A percentile compares a stretch with the other conserved stretches of the same genome.
phyloP scores from a whole-genome alignment of 352 stramenopile species.

The Elongisporangium undulatum region DNA sequence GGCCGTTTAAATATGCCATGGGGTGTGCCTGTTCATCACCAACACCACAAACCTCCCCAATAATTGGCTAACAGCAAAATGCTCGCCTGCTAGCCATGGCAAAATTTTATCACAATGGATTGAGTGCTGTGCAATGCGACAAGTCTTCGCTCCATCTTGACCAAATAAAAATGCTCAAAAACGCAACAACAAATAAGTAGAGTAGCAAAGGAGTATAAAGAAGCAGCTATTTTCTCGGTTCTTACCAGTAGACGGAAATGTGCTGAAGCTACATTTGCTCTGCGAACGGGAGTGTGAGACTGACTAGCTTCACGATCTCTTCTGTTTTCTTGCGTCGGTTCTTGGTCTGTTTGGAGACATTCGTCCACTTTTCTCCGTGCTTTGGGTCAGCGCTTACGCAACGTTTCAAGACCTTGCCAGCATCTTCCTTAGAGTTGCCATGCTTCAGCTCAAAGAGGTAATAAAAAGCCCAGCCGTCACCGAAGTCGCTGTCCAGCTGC shows the following conservation, averaged over 20 bases:
- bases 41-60: neutral
- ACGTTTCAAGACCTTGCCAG: constrained; percentile 81
- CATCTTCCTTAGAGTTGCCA: constrained; percentile 64
- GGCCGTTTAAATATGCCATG: neutral
- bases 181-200: constrained; percentile 18
- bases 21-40: neutral
- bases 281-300: constrained; percentile 66
- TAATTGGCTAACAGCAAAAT: neutral
- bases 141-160: neutral
- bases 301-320: constrained; percentile 79
- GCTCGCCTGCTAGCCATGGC: too few species aligned
- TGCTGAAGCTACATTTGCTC: constrained; percentile 25
- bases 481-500: constrained; percentile 93
- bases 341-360: constrained; percentile 89
- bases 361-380: constrained; percentile 94
- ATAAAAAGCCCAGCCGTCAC: constrained; percentile 97
- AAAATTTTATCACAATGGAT: too few species aligned
- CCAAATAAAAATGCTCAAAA: constrained; percentile 11
- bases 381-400: constrained; percentile 92
- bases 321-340: constrained; percentile 81
- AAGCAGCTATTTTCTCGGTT: constrained; percentile 6
- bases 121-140: neutral
- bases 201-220: constrained; percentile 10
- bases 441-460: constrained; percentile 97
- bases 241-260: constrained; percentile 16